Percentiles rank a stretch among this genome's conserved stretches.
Conservation (phyloP, 176 grass and related monocot species). For the Triticum monococcum region DNA sequence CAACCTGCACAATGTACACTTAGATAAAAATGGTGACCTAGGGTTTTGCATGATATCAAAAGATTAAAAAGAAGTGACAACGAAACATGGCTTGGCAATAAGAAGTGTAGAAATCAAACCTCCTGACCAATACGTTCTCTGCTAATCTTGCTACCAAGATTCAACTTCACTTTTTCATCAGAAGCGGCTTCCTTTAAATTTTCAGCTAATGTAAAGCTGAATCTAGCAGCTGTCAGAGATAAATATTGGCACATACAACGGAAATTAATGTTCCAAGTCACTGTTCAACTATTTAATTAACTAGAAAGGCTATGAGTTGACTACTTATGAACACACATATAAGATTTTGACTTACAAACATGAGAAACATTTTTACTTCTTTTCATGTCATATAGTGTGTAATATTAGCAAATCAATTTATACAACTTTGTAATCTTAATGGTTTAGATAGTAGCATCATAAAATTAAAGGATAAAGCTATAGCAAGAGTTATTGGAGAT, state of each 20-base stretch:
- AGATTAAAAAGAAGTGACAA: no score
- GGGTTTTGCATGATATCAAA: no score
- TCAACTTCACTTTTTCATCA: slow-evolving; percentile 78
- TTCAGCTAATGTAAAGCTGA: slow-evolving; percentile 80
- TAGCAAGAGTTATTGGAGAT: no score
- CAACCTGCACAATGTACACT: slow-evolving; percentile 59
- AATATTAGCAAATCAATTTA: not conserved
- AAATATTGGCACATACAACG: slow-evolving; percentile 12
- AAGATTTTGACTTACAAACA: slow-evolving; percentile 17
- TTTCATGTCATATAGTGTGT: no score
- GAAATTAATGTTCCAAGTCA: not conserved
- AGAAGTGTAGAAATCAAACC: slow-evolving; percentile 42
- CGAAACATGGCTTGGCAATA: not conserved
- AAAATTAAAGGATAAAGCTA: not conserved
- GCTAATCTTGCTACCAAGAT: slow-evolving; percentile 84
- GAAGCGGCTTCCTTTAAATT: slow-evolving; percentile 79
- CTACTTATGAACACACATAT: not conserved
- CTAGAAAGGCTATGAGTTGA: not conserved
- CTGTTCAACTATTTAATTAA: not conserved
- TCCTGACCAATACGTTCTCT: slow-evolving; percentile 91
- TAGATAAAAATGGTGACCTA: slow-evolving; percentile 6
- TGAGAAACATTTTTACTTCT: not conserved
- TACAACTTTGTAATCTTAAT: not conserved
- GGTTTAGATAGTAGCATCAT: not conserved
- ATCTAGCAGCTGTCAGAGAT: slow-evolving; percentile 70